Percentiles rank a stretch among this genome's conserved stretches.
These are phyloP conservation scores for Arabidopsis suecica DNA, from an alignment of 345 rosid species.

Conservation along the genomic window DNA sequence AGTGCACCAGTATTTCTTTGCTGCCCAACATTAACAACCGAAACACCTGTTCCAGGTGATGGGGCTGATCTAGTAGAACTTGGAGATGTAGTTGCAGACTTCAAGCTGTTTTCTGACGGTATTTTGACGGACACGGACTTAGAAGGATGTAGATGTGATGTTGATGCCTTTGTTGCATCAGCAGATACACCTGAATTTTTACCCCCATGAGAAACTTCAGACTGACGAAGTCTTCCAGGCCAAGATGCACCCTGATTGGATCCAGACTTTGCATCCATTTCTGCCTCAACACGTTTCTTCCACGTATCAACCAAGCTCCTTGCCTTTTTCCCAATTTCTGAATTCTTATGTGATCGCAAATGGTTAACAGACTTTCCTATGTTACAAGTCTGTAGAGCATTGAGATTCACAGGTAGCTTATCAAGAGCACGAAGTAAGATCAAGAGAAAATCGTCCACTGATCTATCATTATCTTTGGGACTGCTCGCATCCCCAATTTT, in stretches of 20 bases:
- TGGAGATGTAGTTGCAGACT: slow-evolving; percentile 60
- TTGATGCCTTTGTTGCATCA: slow-evolving; percentile 68
- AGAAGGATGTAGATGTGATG: slow-evolving; percentile 60
- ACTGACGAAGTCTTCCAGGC: slow-evolving; percentile 62
- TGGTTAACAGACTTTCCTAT: slow-evolving; percentile 93
- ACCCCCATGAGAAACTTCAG: slow-evolving; percentile 64
- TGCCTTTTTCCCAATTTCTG: slow-evolving; percentile 89
- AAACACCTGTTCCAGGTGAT: slow-evolving; percentile 50
- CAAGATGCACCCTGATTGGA: slow-evolving; percentile 66
- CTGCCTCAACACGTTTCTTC: slow-evolving; percentile 97
- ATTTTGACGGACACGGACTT: slow-evolving; percentile 63
- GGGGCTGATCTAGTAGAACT: slow-evolving; percentile 58
- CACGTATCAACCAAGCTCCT: slow-evolving; percentile 92
- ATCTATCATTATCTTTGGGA: slow-evolving; percentile 68
- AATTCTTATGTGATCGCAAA: slow-evolving; percentile 74
- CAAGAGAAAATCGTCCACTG: slow-evolving; percentile 75
- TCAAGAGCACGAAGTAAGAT: slow-evolving; percentile 85
- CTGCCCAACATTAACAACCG: slow-evolving; percentile 61
- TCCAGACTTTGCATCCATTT: slow-evolving; percentile 84
- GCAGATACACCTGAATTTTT: slow-evolving; percentile 62
- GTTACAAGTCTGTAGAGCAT: slow-evolving; percentile 87
- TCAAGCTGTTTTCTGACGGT: slow-evolving; percentile 57
- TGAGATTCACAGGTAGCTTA: slow-evolving; percentile 88
- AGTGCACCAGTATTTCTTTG: slow-evolving; percentile 46
- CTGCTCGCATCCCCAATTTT: slow-evolving; percentile 71